Conservation (phyloP, 208 protist species). For the Trypanosoma avium region DNA sequence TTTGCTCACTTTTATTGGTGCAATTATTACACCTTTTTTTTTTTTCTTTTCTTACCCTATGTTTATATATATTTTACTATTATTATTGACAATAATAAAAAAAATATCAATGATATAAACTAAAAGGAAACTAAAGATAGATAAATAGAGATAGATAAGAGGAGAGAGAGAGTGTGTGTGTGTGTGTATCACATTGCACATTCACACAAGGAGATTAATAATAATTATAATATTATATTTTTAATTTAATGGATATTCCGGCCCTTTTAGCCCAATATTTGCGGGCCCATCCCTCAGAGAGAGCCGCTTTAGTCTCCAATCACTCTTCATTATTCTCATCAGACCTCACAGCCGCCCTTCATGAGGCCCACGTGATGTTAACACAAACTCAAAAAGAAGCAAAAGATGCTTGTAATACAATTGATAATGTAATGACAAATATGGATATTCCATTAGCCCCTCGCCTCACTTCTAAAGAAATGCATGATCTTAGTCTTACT, state of each 20-base stretch:
- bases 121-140: too few relatives aligned
- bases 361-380: constrained; percentile 35
- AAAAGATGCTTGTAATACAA: constrained; percentile 32
- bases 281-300: constrained; percentile 1
- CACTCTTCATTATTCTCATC: constrained; percentile 29
- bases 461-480: constrained; percentile 35
- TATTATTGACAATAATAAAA: too few relatives aligned
- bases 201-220: too few relatives aligned
- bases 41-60: too few relatives aligned
- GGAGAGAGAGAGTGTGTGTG: too few relatives aligned
- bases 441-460: constrained; percentile 40
- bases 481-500: constrained; percentile 27
- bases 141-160: too few relatives aligned
- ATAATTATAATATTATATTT: too few relatives aligned
- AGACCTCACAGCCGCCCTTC: constrained; percentile 43
- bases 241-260: constrained; percentile 25
- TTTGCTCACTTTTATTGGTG: too few relatives aligned
- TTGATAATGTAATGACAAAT: constrained; percentile 42
- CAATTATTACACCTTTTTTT: too few relatives aligned
- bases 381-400: constrained; percentile 32
- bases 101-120: too few relatives aligned
- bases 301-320: constrained; percentile 12
- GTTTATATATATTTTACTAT: too few relatives aligned
- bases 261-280: constrained; percentile 36
- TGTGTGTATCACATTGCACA: too few relatives aligned